Conservation (phyloP, 768 basidiomycete genomes). For the Mycena vulgaris region DNA sequence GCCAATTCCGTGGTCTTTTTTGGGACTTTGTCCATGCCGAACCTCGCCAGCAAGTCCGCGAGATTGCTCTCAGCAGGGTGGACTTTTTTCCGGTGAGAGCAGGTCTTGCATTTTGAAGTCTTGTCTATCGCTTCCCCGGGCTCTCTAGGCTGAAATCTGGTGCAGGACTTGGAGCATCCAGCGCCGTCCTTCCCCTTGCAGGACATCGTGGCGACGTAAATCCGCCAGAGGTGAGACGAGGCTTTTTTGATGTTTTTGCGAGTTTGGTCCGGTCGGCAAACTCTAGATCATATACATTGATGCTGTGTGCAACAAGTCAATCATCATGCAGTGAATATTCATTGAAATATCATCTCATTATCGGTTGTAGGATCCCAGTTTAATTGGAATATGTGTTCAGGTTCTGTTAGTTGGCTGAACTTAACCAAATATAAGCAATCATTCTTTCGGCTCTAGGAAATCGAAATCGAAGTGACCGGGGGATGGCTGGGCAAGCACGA, state of each 20-base stretch:
- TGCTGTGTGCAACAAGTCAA: too few species aligned
- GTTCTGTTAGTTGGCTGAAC: too few species aligned
- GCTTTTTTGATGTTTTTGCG: neutral
- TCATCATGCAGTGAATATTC: too few species aligned
- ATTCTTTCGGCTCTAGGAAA: too few species aligned
- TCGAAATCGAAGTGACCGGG: too few species aligned
- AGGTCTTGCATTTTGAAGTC: neutral
- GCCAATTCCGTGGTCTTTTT: neutral
- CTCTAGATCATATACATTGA: too few species aligned
- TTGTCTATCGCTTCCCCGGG: too few species aligned
- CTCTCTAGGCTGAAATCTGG: neutral
- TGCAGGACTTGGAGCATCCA: neutral
- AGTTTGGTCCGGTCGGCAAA: neutral
- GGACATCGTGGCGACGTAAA: neutral
- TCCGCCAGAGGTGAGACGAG: neutral
- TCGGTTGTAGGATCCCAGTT: too few species aligned
- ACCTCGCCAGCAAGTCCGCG: neutral
- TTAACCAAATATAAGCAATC: too few species aligned
- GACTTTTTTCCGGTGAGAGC: constrained; percentile 4
- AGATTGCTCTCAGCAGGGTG: neutral
- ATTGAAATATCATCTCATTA: too few species aligned
- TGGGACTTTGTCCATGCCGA: neutral
- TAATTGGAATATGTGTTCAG: too few species aligned
- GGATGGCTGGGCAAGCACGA: too few species aligned
- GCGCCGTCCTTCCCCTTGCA: neutral